Conservation (phyloP, 306 rosid genomes). For the Styphnolobium japonicum region DNA sequence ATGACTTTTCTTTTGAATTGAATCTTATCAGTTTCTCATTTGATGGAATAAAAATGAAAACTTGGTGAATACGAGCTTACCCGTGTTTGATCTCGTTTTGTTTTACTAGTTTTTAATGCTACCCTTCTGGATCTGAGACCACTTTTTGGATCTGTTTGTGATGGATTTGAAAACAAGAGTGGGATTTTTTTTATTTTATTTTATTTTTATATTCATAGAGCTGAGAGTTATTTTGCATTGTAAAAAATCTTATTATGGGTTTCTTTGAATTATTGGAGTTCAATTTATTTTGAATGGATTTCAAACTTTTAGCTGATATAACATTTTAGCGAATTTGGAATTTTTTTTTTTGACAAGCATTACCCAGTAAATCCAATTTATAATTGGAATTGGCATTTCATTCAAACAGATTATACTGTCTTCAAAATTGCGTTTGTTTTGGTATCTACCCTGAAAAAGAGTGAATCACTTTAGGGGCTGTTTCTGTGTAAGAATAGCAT, state of each 20-base stretch:
- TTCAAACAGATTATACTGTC: neutral
- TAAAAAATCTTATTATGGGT: constrained; percentile 1
- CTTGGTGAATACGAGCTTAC: neutral
- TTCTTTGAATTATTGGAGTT: neutral
- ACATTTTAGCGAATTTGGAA: constrained; percentile 3
- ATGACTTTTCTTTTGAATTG: neutral
- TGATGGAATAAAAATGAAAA: neutral
- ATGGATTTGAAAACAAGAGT: neutral
- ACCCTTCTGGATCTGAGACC: constrained; percentile 34
- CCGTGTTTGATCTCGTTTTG: constrained; percentile 12
- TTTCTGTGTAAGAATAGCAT: neutral
- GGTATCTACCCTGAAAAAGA: neutral
- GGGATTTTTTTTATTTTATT: neutral
- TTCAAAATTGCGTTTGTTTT: neutral
- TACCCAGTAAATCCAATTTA: neutral
- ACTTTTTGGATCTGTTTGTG: constrained; percentile 14
- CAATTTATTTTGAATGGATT: neutral
- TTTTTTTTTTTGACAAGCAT: neutral
- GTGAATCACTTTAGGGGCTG: neutral
- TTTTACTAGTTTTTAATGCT: neutral
- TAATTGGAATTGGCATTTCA: neutral
- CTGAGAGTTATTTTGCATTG: neutral
- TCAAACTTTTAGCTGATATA: constrained; percentile 7
- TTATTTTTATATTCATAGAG: neutral
- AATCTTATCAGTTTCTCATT: constrained; percentile 6